These are phyloP conservation scores for Boletus patriciae DNA, from an alignment of 768 basidiomycete species.

Conservation along the genomic window DNA sequence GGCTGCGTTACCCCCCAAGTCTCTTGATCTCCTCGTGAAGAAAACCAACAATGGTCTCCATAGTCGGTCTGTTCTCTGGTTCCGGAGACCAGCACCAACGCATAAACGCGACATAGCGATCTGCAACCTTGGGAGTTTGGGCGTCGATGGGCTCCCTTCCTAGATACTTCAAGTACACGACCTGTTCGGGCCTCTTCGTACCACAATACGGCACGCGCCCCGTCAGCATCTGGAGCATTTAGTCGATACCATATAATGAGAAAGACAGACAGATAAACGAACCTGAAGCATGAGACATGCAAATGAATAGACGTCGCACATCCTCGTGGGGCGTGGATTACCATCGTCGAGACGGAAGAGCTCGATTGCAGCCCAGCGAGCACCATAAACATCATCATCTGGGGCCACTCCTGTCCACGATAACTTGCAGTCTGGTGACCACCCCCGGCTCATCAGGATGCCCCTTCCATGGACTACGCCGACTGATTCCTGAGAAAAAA, in stretches of 20 bases:
- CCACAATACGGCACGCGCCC: conserved; percentile 8
- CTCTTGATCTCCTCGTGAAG: not conserved
- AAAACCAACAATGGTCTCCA: conserved; percentile 6
- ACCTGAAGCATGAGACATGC: conserved; percentile 19
- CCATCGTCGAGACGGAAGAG: conserved; percentile 1
- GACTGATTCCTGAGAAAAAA: conserved; percentile 1
- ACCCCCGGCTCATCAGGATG: not conserved
- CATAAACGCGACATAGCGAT: conserved; percentile 4
- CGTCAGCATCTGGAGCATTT: conserved; percentile 4
- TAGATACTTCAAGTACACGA: conserved; percentile 14
- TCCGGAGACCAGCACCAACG: conserved; percentile 11
- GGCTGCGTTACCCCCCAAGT: not conserved
- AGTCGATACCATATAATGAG: not conserved
- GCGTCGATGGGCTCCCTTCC: conserved; percentile 16
- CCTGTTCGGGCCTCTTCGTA: conserved; percentile 9
- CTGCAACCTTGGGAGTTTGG: conserved; percentile 2
- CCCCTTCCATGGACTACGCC: conserved; percentile 3
- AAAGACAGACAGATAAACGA: not conserved
- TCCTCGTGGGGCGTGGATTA: conserved; percentile 3
- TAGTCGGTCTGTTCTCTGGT: conserved; percentile 11
- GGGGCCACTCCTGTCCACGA: no score
- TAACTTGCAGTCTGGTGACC: no score
- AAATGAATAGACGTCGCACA: conserved; percentile 19
- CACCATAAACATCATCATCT: not conserved
- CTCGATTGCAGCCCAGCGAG: conserved; percentile 16